These are phyloP conservation scores for Colletotrichum eremochloae DNA, from an alignment of 2,329 filamentous ascomycete species.

Conservation along the genomic window DNA sequence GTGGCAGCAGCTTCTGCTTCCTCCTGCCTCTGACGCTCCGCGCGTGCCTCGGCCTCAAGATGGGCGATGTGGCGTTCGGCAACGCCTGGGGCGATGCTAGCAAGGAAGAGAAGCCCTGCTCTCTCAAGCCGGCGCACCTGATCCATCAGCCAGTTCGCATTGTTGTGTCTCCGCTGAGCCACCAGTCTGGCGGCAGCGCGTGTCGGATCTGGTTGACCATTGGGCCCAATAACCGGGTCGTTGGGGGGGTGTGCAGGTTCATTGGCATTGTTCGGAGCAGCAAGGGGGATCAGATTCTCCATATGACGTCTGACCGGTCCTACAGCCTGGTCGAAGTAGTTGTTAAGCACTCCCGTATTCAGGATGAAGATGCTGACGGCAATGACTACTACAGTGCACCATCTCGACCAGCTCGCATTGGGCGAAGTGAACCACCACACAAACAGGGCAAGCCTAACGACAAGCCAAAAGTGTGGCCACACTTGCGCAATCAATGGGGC, in stretches of 20 bases:
- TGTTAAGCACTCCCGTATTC: constrained; percentile 71
- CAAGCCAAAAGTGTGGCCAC: constrained; percentile 74
- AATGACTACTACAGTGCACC: constrained; percentile 66
- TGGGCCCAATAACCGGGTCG: constrained; percentile 42
- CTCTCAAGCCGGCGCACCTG: constrained; percentile 69
- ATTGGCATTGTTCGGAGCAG: constrained; percentile 53
- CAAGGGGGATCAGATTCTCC: constrained; percentile 70
- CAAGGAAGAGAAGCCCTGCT: constrained; percentile 72
- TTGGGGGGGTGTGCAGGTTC: constrained; percentile 22
- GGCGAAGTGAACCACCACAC: constrained; percentile 75
- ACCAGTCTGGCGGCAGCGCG: constrained; percentile 68
- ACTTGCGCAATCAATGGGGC: constrained; percentile 58
- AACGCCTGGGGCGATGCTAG: constrained; percentile 75
- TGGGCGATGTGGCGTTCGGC: constrained; percentile 75
- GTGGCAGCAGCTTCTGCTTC: constrained; percentile 56
- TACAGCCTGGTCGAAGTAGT: constrained; percentile 67
- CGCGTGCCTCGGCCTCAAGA: constrained; percentile 65
- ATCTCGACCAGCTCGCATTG: constrained; percentile 70
- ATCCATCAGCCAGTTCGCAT: constrained; percentile 63
- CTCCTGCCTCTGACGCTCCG: constrained; percentile 59
- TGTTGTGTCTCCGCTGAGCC: constrained; percentile 58
- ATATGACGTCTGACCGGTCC: constrained; percentile 70
- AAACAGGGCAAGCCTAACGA: constrained; percentile 69
- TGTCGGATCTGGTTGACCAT: constrained; percentile 58
- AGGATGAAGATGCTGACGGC: constrained; percentile 69